Percentiles rank a stretch among this genome's conserved stretches.
phyloP scores from a whole-genome alignment of 1,284 basidiomycete species.

The Fomitopsis palustris region DNA sequence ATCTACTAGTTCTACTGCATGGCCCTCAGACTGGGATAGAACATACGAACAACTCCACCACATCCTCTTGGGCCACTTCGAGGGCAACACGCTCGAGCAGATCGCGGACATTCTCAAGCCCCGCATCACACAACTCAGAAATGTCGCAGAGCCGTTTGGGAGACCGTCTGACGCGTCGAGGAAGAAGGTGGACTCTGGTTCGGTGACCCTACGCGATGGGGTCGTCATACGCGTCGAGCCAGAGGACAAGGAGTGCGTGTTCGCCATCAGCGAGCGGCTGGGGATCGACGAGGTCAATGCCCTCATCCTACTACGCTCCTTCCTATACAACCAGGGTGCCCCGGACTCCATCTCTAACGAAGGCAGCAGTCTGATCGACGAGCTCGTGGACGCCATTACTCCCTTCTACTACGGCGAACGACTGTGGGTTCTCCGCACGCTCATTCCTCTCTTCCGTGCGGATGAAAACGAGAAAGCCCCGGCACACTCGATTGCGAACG shows the following conservation, averaged over 20 bases:
- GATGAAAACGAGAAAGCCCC: constrained; percentile 53
- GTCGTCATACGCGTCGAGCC: constrained; percentile 58
- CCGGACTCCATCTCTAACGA: constrained; percentile 45
- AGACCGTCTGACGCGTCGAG: constrained; percentile 63
- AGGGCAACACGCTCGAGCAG: constrained; percentile 53
- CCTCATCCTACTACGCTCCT: constrained; percentile 68
- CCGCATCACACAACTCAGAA: constrained; percentile 53
- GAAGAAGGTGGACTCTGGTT: constrained; percentile 61
- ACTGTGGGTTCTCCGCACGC: constrained; percentile 58
- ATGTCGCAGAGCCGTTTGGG: constrained; percentile 60
- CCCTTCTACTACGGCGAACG: constrained; percentile 81
- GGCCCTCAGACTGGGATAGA: constrained; percentile 30
- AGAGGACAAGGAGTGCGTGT: constrained; percentile 62
- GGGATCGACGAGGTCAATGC: constrained; percentile 76
- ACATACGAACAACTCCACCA: constrained; percentile 66
- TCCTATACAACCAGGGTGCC: constrained; percentile 76
- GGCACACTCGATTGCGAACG: constrained; percentile 49
- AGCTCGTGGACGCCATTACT: constrained; percentile 68
- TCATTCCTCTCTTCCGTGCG: constrained; percentile 64
- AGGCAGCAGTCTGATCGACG: constrained; percentile 46
- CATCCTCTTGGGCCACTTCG: constrained; percentile 53
- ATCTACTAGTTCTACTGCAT: not conserved
- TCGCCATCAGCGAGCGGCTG: constrained; percentile 68
- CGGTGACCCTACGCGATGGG: constrained; percentile 62
- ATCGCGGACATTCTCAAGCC: constrained; percentile 53